Percentiles rank a stretch among this genome's conserved stretches.
Evolutionary conservation across 2,329 filamentous ascomycete genomes (phyloP).

Genomic region (Clonostachys rhizophaga): DNA sequence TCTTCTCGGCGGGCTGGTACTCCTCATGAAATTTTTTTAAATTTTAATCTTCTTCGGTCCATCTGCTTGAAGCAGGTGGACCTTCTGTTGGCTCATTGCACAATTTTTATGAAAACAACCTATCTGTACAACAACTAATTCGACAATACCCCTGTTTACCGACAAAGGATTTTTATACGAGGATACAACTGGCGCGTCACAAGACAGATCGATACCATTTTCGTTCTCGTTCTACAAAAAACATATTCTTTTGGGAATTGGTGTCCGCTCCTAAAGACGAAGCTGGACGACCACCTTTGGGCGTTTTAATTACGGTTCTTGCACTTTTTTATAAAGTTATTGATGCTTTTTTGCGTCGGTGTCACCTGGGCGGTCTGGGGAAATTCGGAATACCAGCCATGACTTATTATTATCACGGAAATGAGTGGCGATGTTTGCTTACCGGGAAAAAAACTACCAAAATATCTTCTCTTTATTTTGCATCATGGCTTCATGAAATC

Average conservation of each 20-base stretch:
- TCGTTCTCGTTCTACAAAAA: slow-evolving; percentile 21
- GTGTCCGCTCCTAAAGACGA: slow-evolving; percentile 23
- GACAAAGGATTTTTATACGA: slow-evolving; percentile 19
- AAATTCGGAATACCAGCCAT: slow-evolving; percentile 35
- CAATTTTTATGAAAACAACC: slow-evolving; percentile 44
- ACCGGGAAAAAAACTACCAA: slow-evolving; percentile 3
- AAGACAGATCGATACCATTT: slow-evolving; percentile 43
- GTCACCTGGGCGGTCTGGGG: slow-evolving; percentile 14
- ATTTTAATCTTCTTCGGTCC: slow-evolving; percentile 1
- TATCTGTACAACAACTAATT: slow-evolving; percentile 26
- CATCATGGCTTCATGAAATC: slow-evolving; percentile 8
- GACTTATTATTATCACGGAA: background rate
- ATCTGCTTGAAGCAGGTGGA: slow-evolving; percentile 15
- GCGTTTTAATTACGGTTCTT: slow-evolving; percentile 27
- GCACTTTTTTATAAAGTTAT: slow-evolving; percentile 27
- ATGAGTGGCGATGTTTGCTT: slow-evolving; percentile 1
- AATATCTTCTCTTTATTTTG: background rate
- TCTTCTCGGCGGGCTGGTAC: slow-evolving; percentile 28
- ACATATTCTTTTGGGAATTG: slow-evolving; percentile 10
- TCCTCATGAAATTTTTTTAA: slow-evolving; percentile 21
- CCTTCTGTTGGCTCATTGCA: slow-evolving; percentile 9
- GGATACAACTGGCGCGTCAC: slow-evolving; percentile 29
- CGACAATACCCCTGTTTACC: slow-evolving; percentile 20
- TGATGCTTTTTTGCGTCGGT: slow-evolving; percentile 46
- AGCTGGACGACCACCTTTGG: slow-evolving; percentile 37